Percentiles rank a stretch among this genome's conserved stretches.
Conservation (phyloP, 257 asterid species). For the Thymus mandschuricus region DNA sequence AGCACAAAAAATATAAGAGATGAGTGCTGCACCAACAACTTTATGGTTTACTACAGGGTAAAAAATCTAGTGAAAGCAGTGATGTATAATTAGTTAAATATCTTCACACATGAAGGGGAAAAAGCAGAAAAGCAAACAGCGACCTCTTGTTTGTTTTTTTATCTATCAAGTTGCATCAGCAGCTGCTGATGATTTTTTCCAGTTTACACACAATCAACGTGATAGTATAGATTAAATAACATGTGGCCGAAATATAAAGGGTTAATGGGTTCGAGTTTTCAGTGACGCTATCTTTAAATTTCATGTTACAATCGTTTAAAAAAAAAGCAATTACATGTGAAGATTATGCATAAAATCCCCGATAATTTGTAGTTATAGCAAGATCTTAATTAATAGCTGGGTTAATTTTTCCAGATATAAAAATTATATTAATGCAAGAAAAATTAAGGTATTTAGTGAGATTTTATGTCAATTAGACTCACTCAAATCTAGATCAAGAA, state of each 20-base stretch:
- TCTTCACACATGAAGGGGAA: no score
- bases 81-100: background rate
- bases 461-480: background rate
- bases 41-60: background rate
- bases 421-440: background rate
- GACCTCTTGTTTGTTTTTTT: slow-evolving; percentile 23
- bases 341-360: no score
- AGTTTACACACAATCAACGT: slow-evolving; percentile 3
- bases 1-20: background rate
- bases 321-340: no score
- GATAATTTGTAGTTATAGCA: no score
- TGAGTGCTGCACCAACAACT: background rate
- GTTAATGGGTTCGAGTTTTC: no score
- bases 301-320: no score
- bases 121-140: slow-evolving; percentile 1
- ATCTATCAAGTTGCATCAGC: slow-evolving; percentile 14
- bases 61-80: slow-evolving; percentile 4
- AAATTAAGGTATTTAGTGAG: background rate
- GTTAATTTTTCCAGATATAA: background rate
- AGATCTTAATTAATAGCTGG: background rate
- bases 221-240: no score
- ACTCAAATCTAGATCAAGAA: background rate
- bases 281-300: no score
- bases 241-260: no score
- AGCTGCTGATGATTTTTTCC: background rate